These are phyloP conservation scores for Meira miltonrushii DNA, from an alignment of 1,284 basidiomycete species.

Conservation along the genomic window DNA sequence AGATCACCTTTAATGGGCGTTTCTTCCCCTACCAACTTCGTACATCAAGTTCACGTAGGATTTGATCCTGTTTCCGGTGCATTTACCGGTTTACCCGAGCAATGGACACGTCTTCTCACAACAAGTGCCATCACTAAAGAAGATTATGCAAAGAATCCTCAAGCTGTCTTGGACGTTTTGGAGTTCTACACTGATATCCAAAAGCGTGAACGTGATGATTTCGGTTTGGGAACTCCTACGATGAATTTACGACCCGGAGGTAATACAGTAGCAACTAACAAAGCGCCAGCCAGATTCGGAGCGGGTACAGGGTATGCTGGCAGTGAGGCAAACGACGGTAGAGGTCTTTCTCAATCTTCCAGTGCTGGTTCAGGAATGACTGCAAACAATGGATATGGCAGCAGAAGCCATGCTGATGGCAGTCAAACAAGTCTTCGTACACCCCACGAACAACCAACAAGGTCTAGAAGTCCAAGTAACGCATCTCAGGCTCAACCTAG, in stretches of 20 bases:
- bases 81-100: conserved; percentile 92
- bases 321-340: conserved; percentile 12
- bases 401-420: neutral
- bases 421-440: neutral
- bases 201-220: conserved; percentile 77
- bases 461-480: neutral
- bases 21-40: conserved; percentile 90
- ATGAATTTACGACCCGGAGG: conserved; percentile 48
- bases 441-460: neutral
- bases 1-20: conserved; percentile 88
- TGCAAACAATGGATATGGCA: too few species aligned
- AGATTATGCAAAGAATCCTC: conserved; percentile 92
- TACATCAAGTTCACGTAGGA: conserved; percentile 95
- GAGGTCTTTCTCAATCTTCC: conserved; percentile 1
- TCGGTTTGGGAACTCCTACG: conserved; percentile 48
- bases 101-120: conserved; percentile 91
- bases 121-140: conserved; percentile 95
- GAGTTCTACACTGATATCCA: conserved; percentile 98
- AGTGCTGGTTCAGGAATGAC: too few species aligned
- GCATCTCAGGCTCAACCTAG: neutral
- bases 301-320: conserved; percentile 21
- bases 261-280: conserved; percentile 27
- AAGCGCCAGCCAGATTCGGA: conserved; percentile 16
- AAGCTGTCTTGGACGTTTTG: conserved; percentile 92
- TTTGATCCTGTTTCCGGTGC: conserved; percentile 90